These are phyloP conservation scores for Neobulgaria alba DNA, from an alignment of 2,329 filamentous ascomycete species.

Conservation along the genomic window DNA sequence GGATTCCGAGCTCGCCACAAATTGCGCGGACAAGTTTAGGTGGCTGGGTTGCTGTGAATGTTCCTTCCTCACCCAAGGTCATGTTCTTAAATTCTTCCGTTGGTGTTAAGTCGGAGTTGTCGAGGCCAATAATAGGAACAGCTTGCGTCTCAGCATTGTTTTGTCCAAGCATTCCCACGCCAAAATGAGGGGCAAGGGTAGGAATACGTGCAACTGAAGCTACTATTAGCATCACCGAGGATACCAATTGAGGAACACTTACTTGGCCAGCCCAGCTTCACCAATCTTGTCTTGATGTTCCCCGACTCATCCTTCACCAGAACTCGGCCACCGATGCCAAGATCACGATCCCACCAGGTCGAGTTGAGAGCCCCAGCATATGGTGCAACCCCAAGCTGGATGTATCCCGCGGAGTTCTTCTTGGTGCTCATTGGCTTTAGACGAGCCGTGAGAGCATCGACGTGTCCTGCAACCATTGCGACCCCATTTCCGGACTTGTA, in stretches of 20 bases:
- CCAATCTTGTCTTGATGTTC: conserved; percentile 72
- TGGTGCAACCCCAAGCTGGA: conserved; percentile 84
- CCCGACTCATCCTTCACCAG: conserved; percentile 68
- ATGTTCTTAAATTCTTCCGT: conserved; percentile 26
- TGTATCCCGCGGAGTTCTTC: conserved; percentile 74
- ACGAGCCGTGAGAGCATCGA: conserved; percentile 84
- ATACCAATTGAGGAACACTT: conserved; percentile 20
- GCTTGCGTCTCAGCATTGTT: conserved; percentile 87
- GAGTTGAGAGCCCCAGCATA: conserved; percentile 81
- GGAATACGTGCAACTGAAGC: conserved; percentile 69
- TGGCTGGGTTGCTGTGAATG: conserved; percentile 78
- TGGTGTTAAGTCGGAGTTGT: conserved; percentile 50
- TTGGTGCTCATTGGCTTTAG: conserved; percentile 87
- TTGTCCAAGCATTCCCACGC: conserved; percentile 57
- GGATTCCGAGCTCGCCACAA: conserved; percentile 65
- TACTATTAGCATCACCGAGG: conserved; percentile 2
- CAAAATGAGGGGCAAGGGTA: conserved; percentile 90
- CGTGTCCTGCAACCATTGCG: conserved; percentile 82
- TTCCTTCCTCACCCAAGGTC: conserved; percentile 27
- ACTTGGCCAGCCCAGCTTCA: conserved; percentile 87
- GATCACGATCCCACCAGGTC: conserved; percentile 96
- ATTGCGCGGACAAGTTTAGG: conserved; percentile 78
- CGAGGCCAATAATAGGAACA: conserved; percentile 86
- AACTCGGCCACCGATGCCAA: conserved; percentile 83
- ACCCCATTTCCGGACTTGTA: conserved; percentile 82